phyloP scores from a whole-genome alignment of 192 early-diverging fungal species.

The Chytriomyces confervae region DNA sequence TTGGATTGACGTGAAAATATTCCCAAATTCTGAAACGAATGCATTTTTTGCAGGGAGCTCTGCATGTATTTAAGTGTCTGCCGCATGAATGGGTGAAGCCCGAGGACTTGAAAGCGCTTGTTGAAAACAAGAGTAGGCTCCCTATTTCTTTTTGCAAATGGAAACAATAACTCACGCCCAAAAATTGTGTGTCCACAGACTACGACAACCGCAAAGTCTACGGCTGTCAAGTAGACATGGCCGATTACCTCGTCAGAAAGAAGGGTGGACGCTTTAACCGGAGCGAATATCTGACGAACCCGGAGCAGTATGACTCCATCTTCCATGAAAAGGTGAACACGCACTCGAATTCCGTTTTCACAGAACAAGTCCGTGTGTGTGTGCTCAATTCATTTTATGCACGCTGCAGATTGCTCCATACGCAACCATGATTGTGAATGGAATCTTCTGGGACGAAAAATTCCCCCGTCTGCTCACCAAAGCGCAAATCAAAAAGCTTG shows the following conservation, averaged over 20 bases:
- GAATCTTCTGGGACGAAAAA: conserved; percentile 89
- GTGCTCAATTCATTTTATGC: conserved; percentile 12
- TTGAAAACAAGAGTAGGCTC: conserved; percentile 33
- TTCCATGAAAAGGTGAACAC: conserved; percentile 75
- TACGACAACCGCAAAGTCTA: conserved; percentile 78
- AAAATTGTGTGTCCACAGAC: conserved; percentile 41
- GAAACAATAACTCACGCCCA: background rate
- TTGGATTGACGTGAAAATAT: background rate
- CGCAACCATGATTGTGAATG: conserved; percentile 86
- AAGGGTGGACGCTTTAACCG: conserved; percentile 62
- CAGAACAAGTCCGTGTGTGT: background rate
- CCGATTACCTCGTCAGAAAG: conserved; percentile 85
- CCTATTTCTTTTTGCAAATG: conserved; percentile 6
- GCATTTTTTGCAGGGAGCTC: conserved; percentile 67
- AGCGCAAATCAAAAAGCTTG: conserved; percentile 76
- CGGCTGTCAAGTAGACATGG: conserved; percentile 74
- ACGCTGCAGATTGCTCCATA: conserved; percentile 84
- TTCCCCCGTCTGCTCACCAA: conserved; percentile 91
- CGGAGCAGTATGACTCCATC: conserved; percentile 75
- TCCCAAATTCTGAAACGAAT: background rate
- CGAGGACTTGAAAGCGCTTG: conserved; percentile 53
- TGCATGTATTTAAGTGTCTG: conserved; percentile 87
- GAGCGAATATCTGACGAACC: conserved; percentile 77
- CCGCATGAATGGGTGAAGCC: conserved; percentile 88
- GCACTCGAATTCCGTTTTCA: conserved; percentile 7